phyloP scores from a whole-genome alignment of 2,329 filamentous ascomycete genomes.

The Diaporthe capsici region DNA sequence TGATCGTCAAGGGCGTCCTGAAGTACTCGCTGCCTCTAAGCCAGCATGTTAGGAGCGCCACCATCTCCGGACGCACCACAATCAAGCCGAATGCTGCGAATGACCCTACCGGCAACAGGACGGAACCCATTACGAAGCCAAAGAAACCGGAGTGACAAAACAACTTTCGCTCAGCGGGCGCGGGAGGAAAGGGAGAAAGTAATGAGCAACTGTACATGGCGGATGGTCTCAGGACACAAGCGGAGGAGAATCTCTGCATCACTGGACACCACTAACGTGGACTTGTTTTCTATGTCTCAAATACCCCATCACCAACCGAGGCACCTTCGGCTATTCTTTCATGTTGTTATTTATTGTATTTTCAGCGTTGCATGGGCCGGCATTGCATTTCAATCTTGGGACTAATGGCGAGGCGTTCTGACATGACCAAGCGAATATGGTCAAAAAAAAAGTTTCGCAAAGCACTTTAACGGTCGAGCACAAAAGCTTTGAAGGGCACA shows the following conservation, averaged over 20 bases:
- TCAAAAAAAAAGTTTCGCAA: slow-evolving; percentile 18
- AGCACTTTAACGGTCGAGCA: slow-evolving; percentile 13
- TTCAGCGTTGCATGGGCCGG: slow-evolving; percentile 35
- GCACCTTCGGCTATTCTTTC: slow-evolving; percentile 15
- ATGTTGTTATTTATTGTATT: slow-evolving; percentile 36
- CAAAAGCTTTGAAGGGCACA: slow-evolving; percentile 20
- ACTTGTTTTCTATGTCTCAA: slow-evolving; percentile 33
- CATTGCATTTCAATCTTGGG: slow-evolving; percentile 34
- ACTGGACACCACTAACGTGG: slow-evolving; percentile 33
- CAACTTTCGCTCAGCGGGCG: neutral
- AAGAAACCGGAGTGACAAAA: slow-evolving; percentile 21
- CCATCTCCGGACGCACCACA: slow-evolving; percentile 71
- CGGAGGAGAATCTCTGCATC: slow-evolving; percentile 6
- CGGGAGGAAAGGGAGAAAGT: neutral
- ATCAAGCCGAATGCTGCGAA: slow-evolving; percentile 75
- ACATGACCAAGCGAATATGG: slow-evolving; percentile 19
- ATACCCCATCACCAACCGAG: slow-evolving; percentile 28
- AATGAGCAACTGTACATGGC: slow-evolving; percentile 23
- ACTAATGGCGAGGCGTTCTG: slow-evolving; percentile 31
- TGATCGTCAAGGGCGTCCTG: slow-evolving; percentile 91
- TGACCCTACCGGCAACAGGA: slow-evolving; percentile 61
- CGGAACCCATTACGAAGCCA: slow-evolving; percentile 46
- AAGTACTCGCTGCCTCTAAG: slow-evolving; percentile 81
- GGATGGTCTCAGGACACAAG: neutral
- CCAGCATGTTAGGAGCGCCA: slow-evolving; percentile 70